A percentile compares a stretch with the other conserved stretches of the same genome.
phyloP scores from a whole-genome alignment of 208 protist genomes.

The Borovskyia barvae region DNA sequence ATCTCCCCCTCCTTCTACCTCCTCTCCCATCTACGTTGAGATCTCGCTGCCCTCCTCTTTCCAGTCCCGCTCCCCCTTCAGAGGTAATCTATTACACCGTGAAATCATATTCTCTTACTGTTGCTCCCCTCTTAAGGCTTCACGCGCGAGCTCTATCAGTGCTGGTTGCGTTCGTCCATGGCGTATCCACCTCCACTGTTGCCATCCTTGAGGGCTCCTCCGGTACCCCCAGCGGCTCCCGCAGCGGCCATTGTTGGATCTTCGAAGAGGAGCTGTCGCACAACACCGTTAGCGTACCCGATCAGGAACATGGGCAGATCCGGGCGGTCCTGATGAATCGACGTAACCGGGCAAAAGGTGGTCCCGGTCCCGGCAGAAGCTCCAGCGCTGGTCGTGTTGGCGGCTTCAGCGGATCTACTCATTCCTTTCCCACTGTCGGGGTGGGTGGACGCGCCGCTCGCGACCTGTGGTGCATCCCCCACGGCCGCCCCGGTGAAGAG shows the following conservation, averaged over 20 bases:
- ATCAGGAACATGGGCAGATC: conserved; percentile 76
- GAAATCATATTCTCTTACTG: too few relatives aligned
- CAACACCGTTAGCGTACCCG: conserved; percentile 58
- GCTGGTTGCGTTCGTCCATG: conserved; percentile 8
- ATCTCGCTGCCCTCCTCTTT: too few relatives aligned
- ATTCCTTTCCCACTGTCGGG: too few relatives aligned
- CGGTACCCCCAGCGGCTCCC: conserved; percentile 8
- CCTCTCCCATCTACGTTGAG: too few relatives aligned
- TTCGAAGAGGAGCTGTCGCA: conserved; percentile 60
- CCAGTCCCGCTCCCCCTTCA: too few relatives aligned
- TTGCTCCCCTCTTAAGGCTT: too few relatives aligned
- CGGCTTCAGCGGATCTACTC: too few relatives aligned
- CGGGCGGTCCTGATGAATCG: conserved; percentile 46
- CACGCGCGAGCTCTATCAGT: too few relatives aligned
- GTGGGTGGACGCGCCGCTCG: neutral
- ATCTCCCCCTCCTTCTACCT: too few relatives aligned
- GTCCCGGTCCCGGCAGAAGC: neutral
- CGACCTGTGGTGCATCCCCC: neutral
- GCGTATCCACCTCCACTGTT: neutral
- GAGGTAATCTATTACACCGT: too few relatives aligned
- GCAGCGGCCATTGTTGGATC: conserved; percentile 10
- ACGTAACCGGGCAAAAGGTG: conserved; percentile 53
- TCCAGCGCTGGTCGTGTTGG: neutral
- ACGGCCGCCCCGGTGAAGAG: conserved; percentile 26
- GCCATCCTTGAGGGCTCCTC: conserved; percentile 5